These are phyloP conservation scores for Chlorophyllum brunneum DNA, from an alignment of 768 basidiomycete species.

Conservation along the genomic window DNA sequence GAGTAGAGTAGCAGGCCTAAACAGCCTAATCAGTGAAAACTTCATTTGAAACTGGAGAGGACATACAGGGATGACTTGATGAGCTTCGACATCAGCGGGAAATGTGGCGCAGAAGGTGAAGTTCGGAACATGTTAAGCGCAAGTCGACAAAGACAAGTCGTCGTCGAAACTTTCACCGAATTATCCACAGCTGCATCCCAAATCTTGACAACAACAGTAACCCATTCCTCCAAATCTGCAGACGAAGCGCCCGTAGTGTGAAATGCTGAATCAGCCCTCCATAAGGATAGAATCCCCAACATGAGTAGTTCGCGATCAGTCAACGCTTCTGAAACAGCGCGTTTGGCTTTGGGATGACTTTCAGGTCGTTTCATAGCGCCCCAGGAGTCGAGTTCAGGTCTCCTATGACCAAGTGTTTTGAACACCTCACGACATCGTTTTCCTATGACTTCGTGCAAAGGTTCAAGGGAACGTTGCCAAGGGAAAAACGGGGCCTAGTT, in stretches of 20 bases:
- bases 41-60: neutral
- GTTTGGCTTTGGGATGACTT: constrained; percentile 58
- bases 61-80: constrained; percentile 46
- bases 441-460: constrained; percentile 41
- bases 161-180: constrained; percentile 59
- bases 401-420: constrained; percentile 38
- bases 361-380: constrained; percentile 52
- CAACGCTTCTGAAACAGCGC: constrained; percentile 50
- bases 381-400: constrained; percentile 57
- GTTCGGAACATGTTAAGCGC: constrained; percentile 41
- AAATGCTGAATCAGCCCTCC: constrained; percentile 56
- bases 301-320: constrained; percentile 68
- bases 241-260: constrained; percentile 42
- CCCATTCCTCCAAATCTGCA: constrained; percentile 43
- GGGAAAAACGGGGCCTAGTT: constrained; percentile 48
- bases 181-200: constrained; percentile 65
- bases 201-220: constrained; percentile 42
- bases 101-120: constrained; percentile 33
- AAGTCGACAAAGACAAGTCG: constrained; percentile 44
- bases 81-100: constrained; percentile 35
- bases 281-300: constrained; percentile 65
- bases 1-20: constrained; percentile 40
- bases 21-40: constrained; percentile 12
- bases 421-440: constrained; percentile 52
- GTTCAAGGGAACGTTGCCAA: constrained; percentile 53